A percentile compares a stretch with the other conserved stretches of the same genome.
These are phyloP conservation scores for Ophiostoma ips DNA, from an alignment of 2,329 filamentous ascomycete genomes.

Conservation along the genomic window DNA sequence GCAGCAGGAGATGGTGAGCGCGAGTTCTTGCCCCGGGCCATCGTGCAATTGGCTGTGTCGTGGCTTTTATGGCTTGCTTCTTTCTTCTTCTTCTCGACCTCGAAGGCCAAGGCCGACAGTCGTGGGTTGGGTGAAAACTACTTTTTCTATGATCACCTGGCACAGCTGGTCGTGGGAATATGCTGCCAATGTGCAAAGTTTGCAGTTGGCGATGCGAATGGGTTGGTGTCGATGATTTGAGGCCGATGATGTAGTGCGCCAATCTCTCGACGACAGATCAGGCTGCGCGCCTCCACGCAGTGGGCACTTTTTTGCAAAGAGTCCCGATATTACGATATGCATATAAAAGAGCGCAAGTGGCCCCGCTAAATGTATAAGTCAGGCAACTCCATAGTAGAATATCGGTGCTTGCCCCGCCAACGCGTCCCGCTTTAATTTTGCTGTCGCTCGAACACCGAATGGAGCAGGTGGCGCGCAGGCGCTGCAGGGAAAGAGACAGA, in stretches of 20 bases:
- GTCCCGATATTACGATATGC: background rate
- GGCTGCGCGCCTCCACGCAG: background rate
- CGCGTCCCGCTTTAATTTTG: slow-evolving; percentile 1
- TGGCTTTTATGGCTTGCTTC: slow-evolving; percentile 15
- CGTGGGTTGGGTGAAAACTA: background rate
- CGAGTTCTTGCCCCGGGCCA: slow-evolving; percentile 53
- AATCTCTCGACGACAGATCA: background rate
- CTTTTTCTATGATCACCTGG: background rate
- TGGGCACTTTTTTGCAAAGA: no score
- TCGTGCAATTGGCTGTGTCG: slow-evolving; percentile 19
- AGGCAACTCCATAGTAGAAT: background rate
- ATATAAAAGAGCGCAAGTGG: background rate
- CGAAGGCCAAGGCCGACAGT: background rate
- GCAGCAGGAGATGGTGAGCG: slow-evolving; percentile 89
- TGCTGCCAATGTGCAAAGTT: background rate
- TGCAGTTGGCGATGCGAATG: background rate
- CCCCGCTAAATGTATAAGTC: background rate
- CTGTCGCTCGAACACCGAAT: background rate
- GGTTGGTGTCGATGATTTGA: background rate
- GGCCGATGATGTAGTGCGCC: background rate
- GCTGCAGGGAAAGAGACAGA: background rate
- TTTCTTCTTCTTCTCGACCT: background rate
- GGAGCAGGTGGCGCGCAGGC: background rate
- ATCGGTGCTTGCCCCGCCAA: background rate
- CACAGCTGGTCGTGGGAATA: background rate